These are phyloP conservation scores for Phaeoacremonium minimum DNA, from an alignment of 2,329 filamentous ascomycete genomes.

Conservation along the genomic window DNA sequence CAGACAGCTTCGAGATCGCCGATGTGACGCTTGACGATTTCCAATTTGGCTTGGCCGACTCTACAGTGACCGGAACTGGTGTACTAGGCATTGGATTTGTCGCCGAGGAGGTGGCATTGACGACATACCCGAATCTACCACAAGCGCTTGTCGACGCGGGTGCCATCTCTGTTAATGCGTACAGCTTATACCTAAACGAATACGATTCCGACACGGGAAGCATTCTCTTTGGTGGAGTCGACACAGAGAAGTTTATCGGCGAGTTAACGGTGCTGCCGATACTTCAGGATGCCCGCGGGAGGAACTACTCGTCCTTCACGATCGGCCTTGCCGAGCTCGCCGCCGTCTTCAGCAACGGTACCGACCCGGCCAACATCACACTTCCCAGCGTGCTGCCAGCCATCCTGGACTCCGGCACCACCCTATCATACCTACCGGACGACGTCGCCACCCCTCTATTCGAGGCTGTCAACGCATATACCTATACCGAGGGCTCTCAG, in stretches of 20 bases:
- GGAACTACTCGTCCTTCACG: slow-evolving; percentile 32
- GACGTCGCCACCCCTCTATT: slow-evolving; percentile 35
- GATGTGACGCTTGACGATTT: slow-evolving; percentile 43
- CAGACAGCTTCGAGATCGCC: slow-evolving; percentile 49
- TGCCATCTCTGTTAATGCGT: slow-evolving; percentile 58
- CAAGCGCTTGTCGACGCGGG: slow-evolving; percentile 59
- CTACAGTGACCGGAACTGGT: slow-evolving; percentile 45
- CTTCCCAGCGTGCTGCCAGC: slow-evolving; percentile 35
- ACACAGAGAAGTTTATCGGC: slow-evolving; percentile 62
- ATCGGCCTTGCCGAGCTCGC: slow-evolving; percentile 29
- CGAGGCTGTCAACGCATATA: slow-evolving; percentile 29
- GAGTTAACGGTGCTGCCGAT: slow-evolving; percentile 52
- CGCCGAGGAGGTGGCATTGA: slow-evolving; percentile 38
- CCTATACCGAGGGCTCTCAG: slow-evolving; percentile 23
- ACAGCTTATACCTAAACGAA: slow-evolving; percentile 62
- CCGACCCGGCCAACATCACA: slow-evolving; percentile 20
- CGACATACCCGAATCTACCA: slow-evolving; percentile 54
- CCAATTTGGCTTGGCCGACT: slow-evolving; percentile 50
- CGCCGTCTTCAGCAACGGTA: slow-evolving; percentile 32
- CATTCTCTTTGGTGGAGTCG: slow-evolving; percentile 67
- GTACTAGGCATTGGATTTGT: slow-evolving; percentile 57
- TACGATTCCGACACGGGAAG: slow-evolving; percentile 53
- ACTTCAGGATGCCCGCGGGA: slow-evolving; percentile 35
- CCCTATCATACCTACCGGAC: slow-evolving; percentile 59
- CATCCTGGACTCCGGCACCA: slow-evolving; percentile 65